These are phyloP conservation scores for Calonectria fujianensis DNA, from an alignment of 2,329 filamentous ascomycete species.

Conservation along the genomic window DNA sequence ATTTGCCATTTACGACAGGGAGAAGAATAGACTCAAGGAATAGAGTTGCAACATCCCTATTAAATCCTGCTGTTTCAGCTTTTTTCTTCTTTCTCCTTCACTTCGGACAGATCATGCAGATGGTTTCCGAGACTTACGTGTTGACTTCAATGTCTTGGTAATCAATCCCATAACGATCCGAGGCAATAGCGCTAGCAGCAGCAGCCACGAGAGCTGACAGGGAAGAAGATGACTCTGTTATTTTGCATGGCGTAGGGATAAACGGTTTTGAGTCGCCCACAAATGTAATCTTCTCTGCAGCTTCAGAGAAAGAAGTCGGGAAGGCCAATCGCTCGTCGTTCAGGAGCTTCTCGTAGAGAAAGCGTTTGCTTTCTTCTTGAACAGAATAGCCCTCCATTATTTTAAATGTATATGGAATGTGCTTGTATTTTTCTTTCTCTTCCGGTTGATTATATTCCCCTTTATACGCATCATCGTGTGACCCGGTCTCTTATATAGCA, in stretches of 20 bases:
- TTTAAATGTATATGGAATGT: not conserved
- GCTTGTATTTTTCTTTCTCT: not conserved
- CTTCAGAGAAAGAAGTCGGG: conserved; percentile 26
- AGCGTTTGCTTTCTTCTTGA: conserved; percentile 26
- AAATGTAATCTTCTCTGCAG: conserved; percentile 38
- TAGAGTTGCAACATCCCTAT: conserved; percentile 42
- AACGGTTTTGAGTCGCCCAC: conserved; percentile 38
- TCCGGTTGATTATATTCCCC: no score
- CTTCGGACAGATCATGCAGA: not conserved
- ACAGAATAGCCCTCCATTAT: conserved; percentile 34
- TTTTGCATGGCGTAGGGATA: conserved; percentile 41
- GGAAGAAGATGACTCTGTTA: conserved; percentile 38
- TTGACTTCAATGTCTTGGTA: conserved; percentile 41
- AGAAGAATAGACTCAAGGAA: conserved; percentile 48
- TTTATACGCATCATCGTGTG: not conserved
- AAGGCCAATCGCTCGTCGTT: conserved; percentile 25
- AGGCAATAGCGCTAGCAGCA: conserved; percentile 36
- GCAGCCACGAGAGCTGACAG: conserved; percentile 38
- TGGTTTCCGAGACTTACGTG: conserved; percentile 28
- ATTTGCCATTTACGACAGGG: conserved; percentile 40
- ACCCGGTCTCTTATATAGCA: not conserved
- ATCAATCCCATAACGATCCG: conserved; percentile 39
- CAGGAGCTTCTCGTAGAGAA: conserved; percentile 28
- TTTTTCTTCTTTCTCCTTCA: not conserved
- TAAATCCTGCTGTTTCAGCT: not conserved